Evolutionary conservation across 176 grass and related monocot genomes (phyloP).

Genomic region (Triticum turgidum): DNA sequence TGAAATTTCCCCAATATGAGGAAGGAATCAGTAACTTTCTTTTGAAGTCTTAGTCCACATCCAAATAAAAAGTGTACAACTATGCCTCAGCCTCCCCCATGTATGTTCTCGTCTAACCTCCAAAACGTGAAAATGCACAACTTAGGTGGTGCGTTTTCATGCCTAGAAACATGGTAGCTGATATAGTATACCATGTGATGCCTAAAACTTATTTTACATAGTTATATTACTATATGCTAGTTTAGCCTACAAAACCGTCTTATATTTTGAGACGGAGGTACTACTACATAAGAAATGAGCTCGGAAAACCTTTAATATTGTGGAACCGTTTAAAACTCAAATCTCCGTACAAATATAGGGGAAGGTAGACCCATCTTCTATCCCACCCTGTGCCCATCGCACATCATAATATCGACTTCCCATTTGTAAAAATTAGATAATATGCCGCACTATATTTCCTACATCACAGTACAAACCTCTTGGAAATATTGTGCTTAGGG

Average conservation of each 20-base stretch:
- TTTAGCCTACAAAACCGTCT: neutral
- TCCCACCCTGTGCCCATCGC: neutral
- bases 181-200: neutral
- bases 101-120: neutral
- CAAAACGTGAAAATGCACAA: neutral
- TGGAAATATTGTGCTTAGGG: neutral
- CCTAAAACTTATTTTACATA: neutral
- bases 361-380: neutral
- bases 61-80: neutral
- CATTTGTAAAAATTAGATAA: neutral
- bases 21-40: neutral
- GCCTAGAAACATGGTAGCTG: neutral
- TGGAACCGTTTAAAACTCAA: neutral
- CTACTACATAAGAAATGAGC: neutral
- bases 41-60: neutral
- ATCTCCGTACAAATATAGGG: neutral
- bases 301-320: neutral
- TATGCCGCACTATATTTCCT: neutral
- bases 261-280: neutral
- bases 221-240: neutral
- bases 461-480: conserved; percentile 4
- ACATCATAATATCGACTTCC: neutral
- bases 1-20: neutral
- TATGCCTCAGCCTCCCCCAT: neutral
- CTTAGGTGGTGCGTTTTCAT: neutral